phyloP scores from a whole-genome alignment of 768 basidiomycete species.

The Xanthoconium stramineum region DNA sequence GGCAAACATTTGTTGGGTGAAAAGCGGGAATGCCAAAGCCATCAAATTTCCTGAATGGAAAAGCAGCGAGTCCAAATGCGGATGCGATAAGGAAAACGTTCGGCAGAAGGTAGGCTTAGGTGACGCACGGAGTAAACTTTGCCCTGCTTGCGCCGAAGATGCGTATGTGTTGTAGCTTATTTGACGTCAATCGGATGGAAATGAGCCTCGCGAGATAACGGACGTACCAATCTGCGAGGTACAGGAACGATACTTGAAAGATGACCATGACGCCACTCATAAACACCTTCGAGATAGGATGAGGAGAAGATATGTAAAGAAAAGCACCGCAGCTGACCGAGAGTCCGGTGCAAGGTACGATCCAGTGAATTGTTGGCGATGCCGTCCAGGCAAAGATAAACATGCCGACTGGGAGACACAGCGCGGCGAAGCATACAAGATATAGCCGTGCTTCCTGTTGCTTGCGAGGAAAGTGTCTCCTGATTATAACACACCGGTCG shows the following conservation, averaged over 20 bases:
- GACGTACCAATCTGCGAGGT: conserved; percentile 49
- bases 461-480: conserved; percentile 17
- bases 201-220: background rate
- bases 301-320: background rate
- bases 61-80: background rate
- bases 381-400: conserved; percentile 73
- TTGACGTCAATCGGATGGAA: background rate
- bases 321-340: conserved; percentile 12
- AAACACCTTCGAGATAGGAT: conserved; percentile 34
- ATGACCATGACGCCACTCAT: conserved; percentile 39
- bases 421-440: conserved; percentile 47
- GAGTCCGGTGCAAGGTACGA: conserved; percentile 32
- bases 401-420: conserved; percentile 55
- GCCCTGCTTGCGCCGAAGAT: conserved; percentile 53
- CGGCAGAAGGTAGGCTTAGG: background rate
- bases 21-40: conserved; percentile 47
- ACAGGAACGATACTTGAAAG: conserved; percentile 45
- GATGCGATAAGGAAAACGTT: background rate
- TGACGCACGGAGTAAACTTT: conserved; percentile 43
- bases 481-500: conserved; percentile 18
- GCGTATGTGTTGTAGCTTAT: conserved; percentile 44
- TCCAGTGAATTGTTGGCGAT: conserved; percentile 56
- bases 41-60: conserved; percentile 34
- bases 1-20: conserved; percentile 45
- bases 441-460: conserved; percentile 60